phyloP scores from a whole-genome alignment of 345 rosid genomes.

The Salix arbutifolia region DNA sequence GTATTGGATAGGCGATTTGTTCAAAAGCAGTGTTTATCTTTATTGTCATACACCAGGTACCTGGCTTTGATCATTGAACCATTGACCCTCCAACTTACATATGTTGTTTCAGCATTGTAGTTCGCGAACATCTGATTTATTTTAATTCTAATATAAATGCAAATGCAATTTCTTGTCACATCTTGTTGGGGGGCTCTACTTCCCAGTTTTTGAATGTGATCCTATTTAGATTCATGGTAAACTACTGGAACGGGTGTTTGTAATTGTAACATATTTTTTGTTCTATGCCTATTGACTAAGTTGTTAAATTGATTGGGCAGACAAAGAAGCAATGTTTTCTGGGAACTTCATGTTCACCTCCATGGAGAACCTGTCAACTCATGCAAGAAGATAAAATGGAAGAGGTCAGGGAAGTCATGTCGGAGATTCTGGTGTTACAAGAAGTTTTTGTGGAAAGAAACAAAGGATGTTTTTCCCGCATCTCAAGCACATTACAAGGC shows the following conservation, averaged over 20 bases:
- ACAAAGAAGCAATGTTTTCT: constrained; percentile 76
- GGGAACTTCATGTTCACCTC: constrained; percentile 83
- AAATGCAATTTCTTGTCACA: neutral
- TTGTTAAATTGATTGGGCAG: constrained; percentile 40
- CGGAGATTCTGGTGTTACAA: neutral
- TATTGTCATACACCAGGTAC: too few species aligned
- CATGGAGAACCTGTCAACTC: constrained; percentile 29
- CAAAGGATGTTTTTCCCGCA: too few species aligned
- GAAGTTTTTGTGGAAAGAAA: neutral
- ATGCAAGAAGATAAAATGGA: neutral
- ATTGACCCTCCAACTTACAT: too few species aligned
- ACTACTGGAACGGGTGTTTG: neutral
- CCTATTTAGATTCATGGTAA: neutral
- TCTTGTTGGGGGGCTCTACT: constrained; percentile 1
- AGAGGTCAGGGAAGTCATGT: neutral
- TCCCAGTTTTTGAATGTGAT: neutral
- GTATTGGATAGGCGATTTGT: too few species aligned
- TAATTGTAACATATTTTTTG: too few species aligned
- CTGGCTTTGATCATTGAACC: too few species aligned
- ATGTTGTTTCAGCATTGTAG: neutral
- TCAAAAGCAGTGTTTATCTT: too few species aligned
- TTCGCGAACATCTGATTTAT: neutral
- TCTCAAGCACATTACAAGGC: neutral
- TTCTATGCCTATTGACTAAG: constrained; percentile 8
- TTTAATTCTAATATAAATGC: neutral